Base-by-base conservation (phyloP, 1,284 basidiomycete genomes). In the Melampsora larici-populina region DNA sequence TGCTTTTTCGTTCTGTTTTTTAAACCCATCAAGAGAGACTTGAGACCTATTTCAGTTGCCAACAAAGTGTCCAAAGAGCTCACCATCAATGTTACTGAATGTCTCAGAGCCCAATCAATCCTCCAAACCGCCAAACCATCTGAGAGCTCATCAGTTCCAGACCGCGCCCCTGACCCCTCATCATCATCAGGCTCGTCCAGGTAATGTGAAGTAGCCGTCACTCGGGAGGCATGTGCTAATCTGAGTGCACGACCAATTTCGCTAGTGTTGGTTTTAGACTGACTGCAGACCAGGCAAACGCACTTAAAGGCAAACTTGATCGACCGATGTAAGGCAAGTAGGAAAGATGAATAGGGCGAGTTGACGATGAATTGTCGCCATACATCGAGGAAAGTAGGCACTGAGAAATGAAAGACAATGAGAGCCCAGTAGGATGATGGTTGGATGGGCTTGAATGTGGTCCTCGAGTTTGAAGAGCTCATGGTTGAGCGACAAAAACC, bases 1-100 rank as follows among this genome's bases (percentile, higher is more conserved):
- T 9, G 48, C 49, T 36, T 74, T 49, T 17, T 62, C 49, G 48
- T 58, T 74, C 70, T 72, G 18, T 2, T 17, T 58, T 26, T 17
- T 21, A 5, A 31, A 24, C 4, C 18, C 17, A n/a, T 29, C 24
- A 31, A 31, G 24, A 48, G 40, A 26, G 49, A 48, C 21, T 68
- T 49, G 8, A 36, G 24, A 46, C 24, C 17, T 2, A 21, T 26
- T 21, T 43, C 4, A 21, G 1, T 21, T 24, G 29, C n/a, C 6
- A 51, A 29, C 11, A 17, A 31, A 24, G 21, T 21, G 18, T 31
- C 21, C n/a, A 26, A 70, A 31, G 26, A 29, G 18, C 17, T n/a
- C 63, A 72, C 70, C 70, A 62, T 17, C 17, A 74, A 62, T 36
- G 40, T 63, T 40, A 49, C 65, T 24, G 63, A 74, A 33, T 74